Conservation (phyloP, 1,284 basidiomycete genomes). For the Rhodotorula sp. region DNA sequence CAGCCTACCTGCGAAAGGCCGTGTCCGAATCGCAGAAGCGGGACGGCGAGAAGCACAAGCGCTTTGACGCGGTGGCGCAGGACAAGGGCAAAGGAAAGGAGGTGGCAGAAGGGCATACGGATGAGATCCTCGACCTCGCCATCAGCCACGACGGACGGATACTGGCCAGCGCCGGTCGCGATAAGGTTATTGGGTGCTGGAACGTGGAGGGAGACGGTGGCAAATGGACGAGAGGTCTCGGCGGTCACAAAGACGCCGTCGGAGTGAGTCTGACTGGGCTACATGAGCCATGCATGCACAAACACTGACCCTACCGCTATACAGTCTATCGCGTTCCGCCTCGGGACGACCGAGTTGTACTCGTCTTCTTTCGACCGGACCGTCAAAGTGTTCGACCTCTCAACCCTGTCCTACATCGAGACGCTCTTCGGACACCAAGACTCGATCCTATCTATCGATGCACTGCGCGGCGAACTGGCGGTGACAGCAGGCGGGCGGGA, state of each 20-base stretch:
- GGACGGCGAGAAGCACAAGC: constrained; percentile 22
- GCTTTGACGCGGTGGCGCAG: constrained; percentile 46
- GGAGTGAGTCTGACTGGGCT: constrained; percentile 59
- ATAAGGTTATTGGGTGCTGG: constrained; percentile 79
- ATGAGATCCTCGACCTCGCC: constrained; percentile 78
- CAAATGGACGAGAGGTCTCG: constrained; percentile 73
- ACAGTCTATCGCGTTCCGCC: constrained; percentile 76
- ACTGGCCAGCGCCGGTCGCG: constrained; percentile 81
- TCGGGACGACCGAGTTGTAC: constrained; percentile 79
- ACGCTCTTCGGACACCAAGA: constrained; percentile 98
- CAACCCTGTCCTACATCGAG: constrained; percentile 86
- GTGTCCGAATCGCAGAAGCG: constrained; percentile 17
- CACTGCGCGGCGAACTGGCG: constrained; percentile 77
- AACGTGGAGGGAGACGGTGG: constrained; percentile 61
- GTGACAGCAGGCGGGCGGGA: constrained; percentile 87
- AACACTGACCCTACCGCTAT: background rate
- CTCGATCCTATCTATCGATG: constrained; percentile 70
- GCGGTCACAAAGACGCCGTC: constrained; percentile 80
- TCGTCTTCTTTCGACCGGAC: constrained; percentile 87
- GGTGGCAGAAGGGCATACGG: constrained; percentile 66
- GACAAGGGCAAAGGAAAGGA: constrained; percentile 61
- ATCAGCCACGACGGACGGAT: constrained; percentile 80
- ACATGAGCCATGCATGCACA: constrained; percentile 19
- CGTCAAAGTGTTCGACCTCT: constrained; percentile 82
- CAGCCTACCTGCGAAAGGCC: constrained; percentile 31